Percentiles rank a stretch among this genome's conserved stretches.
Conservation (phyloP, 768 basidiomycete species). For the Auricularia sp. region DNA sequence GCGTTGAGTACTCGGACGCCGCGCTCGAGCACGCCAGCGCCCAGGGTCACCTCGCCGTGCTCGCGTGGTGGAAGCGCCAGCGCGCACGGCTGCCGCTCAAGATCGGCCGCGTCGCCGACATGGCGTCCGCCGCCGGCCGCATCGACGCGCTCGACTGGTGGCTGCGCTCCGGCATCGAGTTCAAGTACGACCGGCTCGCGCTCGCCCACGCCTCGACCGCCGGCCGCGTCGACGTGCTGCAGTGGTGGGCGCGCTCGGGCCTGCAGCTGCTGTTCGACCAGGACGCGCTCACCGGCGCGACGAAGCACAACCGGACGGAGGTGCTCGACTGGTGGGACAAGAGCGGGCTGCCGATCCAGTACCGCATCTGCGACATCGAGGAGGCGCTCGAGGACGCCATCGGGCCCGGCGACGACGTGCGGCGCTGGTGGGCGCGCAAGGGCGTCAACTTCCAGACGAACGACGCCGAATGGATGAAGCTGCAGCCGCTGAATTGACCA, state of each 20-base stretch:
- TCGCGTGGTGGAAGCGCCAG: constrained; percentile 75
- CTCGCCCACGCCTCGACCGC: constrained; percentile 70
- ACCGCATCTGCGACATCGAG: constrained; percentile 85
- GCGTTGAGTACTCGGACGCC: constrained; percentile 67
- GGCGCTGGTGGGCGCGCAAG: constrained; percentile 72
- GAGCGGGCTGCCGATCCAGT: constrained; percentile 68
- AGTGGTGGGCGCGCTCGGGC: constrained; percentile 69
- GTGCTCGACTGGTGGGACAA: constrained; percentile 86
- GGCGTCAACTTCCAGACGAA: constrained; percentile 78
- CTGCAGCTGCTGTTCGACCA: constrained; percentile 70
- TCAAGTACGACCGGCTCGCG: constrained; percentile 68
- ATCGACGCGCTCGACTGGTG: constrained; percentile 77
- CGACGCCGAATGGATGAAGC: constrained; percentile 82
- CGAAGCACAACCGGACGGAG: constrained; percentile 68
- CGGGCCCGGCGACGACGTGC: constrained; percentile 62
- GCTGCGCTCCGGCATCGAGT: constrained; percentile 65
- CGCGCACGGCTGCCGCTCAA: constrained; percentile 50
- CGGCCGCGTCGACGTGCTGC: constrained; percentile 67
- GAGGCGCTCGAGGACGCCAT: constrained; percentile 85
- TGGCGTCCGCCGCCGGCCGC: constrained; percentile 70
- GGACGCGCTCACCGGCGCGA: constrained; percentile 70
- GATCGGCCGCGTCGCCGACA: constrained; percentile 77
- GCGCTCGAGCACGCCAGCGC: constrained; percentile 72
- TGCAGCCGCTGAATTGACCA: constrained; percentile 50
- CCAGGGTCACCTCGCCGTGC: constrained; percentile 62